Evolutionary conservation across 2,329 filamentous ascomycete species (phyloP), one percentile per base, ranked within the genome.

Genomic region (Diaporthe sp.): DNA sequence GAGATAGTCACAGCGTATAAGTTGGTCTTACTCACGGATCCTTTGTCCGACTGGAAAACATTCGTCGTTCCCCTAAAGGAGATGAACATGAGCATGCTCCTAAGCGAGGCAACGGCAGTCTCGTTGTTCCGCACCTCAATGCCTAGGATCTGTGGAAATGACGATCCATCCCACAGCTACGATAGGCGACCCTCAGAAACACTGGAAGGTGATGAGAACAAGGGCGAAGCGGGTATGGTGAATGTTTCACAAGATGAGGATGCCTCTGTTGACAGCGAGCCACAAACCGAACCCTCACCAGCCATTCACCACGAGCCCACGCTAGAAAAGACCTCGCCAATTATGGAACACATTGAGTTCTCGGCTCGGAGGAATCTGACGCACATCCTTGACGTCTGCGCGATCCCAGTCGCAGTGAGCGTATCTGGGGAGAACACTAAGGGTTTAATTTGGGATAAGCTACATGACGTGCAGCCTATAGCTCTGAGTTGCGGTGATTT

Each of bases 401-500:
- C 72, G 4, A 31, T 74, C n/a, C 61, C 62, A 9, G 44, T 74
- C 28, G 3, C 13, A 25, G 15, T 15, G 8, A 9, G 1, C 8
- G 1, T 25, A 3, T 19, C 37, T n/a, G 8, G 15, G n/a, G 13
- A 22, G 31, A 4, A 12, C 17, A 2, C 22, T 2, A 19, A 8
- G 2, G 19, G 22, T 3, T 1, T 17, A 3, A 8, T 39, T 17
- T 39, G 55, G 28, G 3, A 42, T 9, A 42, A 13, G 17, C 34
- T 37, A 28, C 15, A 22, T 5, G 58, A 42, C 15, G 37, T 61
- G 5, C 22, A 42, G 2, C 37, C 58, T 4, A 19, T 42, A 10
- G 22, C 58, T 28, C 2, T 78, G 3, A 78, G 62, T 17, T 78
- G 77, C 34, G 77, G 77, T 19, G 75, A 78, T 19, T 59, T 78